These are phyloP conservation scores for Dothideomycetes sp. DNA, from an alignment of 2,329 filamentous ascomycete species.

Conservation along the genomic window DNA sequence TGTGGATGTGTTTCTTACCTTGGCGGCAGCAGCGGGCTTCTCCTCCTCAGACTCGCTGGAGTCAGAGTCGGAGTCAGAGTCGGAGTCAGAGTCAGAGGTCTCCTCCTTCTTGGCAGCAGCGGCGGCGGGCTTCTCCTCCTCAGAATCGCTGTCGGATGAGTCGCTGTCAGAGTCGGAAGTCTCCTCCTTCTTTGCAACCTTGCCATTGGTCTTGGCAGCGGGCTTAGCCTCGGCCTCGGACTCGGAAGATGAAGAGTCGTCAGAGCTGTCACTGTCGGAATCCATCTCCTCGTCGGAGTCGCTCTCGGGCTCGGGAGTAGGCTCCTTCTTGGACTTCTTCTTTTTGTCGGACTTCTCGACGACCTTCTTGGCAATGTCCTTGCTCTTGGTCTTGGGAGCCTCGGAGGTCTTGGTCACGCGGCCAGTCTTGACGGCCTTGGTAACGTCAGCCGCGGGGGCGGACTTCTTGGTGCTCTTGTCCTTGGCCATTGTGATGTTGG, in stretches of 20 bases:
- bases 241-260: conserved; percentile 20
- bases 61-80: conserved; percentile 18
- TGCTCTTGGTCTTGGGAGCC: conserved; percentile 57
- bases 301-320: conserved; percentile 35
- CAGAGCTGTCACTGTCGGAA: conserved; percentile 27
- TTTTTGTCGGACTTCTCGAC: conserved; percentile 42
- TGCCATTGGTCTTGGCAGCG: conserved; percentile 24
- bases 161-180: conserved; percentile 19
- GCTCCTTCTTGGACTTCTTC: conserved; percentile 40
- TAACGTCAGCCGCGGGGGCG: conserved; percentile 26
- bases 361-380: conserved; percentile 54
- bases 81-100: conserved; percentile 17
- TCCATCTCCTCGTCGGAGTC: conserved; percentile 26
- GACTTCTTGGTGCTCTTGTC: conserved; percentile 31
- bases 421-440: conserved; percentile 50
- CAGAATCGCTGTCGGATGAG: conserved; percentile 14
- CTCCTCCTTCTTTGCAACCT: conserved; percentile 18
- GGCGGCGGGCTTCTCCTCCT: conserved; percentile 25
- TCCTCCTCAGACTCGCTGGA: conserved; percentile 22
- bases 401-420: conserved; percentile 59
- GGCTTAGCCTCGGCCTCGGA: conserved; percentile 25
- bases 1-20: conserved; percentile 19
- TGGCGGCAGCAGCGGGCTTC: conserved; percentile 24
- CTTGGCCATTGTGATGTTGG: conserved; percentile 30
- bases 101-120: conserved; percentile 20